Conservation (phyloP, 441 rosid species). For the Erysimum pusillum region DNA sequence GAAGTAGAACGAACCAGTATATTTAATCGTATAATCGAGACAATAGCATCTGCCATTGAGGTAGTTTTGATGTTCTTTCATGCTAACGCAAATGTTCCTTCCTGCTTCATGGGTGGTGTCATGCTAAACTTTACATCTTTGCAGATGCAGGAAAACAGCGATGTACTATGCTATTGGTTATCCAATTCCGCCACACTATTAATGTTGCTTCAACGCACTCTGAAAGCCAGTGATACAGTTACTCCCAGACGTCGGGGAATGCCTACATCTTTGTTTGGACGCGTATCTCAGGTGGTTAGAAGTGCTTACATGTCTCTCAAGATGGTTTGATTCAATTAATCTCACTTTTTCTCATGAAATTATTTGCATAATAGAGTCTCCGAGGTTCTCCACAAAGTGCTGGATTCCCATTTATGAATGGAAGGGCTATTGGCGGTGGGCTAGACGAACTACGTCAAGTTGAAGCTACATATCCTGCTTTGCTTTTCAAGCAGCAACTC, state of each 20-base stretch:
- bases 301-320: constrained; percentile 17
- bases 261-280: constrained; percentile 75
- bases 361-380: constrained; percentile 53
- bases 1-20: constrained; percentile 78
- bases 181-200: constrained; percentile 70
- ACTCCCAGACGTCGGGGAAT: constrained; percentile 63
- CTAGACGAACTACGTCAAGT: constrained; percentile 73
- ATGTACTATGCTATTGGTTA: constrained; percentile 74
- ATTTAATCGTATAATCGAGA: constrained; percentile 76
- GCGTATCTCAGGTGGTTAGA: constrained; percentile 65
- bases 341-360: constrained; percentile 35
- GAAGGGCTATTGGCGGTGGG: constrained; percentile 60
- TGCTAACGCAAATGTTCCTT: constrained; percentile 30
- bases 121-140: constrained; percentile 33
- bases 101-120: constrained; percentile 27
- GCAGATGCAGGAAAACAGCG: constrained; percentile 70
- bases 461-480: constrained; percentile 81
- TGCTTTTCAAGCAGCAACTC: constrained; percentile 82
- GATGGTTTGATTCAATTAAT: background rate
- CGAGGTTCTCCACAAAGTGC: constrained; percentile 72
- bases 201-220: constrained; percentile 67
- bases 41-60: constrained; percentile 73
- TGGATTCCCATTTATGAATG: constrained; percentile 69
- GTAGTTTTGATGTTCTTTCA: constrained; percentile 49
- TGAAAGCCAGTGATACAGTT: constrained; percentile 64